Evolutionary conservation across 2,329 filamentous ascomycete species (phyloP).

Genomic region (Colletotrichum salicis): DNA sequence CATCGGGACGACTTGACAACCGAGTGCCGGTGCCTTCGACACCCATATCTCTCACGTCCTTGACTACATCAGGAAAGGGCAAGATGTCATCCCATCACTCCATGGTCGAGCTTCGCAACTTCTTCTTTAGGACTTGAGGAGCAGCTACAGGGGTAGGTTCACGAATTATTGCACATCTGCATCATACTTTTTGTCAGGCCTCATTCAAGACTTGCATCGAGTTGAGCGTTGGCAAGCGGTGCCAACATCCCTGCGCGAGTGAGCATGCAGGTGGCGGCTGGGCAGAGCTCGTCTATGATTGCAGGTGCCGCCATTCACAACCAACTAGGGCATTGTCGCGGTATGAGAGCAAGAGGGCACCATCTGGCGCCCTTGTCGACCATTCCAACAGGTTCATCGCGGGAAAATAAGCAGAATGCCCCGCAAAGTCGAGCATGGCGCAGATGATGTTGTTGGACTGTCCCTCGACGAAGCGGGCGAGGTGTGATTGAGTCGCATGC

Average conservation of each 20-base stretch:
- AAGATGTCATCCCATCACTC: slow-evolving; percentile 25
- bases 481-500: slow-evolving; percentile 36
- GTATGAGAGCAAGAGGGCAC: slow-evolving; percentile 23
- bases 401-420: slow-evolving; percentile 7
- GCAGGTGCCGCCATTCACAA: slow-evolving; percentile 11
- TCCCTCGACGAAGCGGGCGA: slow-evolving; percentile 10
- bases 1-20: not conserved
- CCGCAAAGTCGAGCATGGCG: not conserved
- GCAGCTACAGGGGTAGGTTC: slow-evolving; percentile 8
- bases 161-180: not conserved
- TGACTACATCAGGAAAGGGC: slow-evolving; percentile 7
- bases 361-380: slow-evolving; percentile 23
- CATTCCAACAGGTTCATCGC: not conserved
- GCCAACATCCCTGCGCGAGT: slow-evolving; percentile 12
- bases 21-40: not conserved
- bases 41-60: not conserved
- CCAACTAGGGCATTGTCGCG: slow-evolving; percentile 19
- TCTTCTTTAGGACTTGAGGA: slow-evolving; percentile 12
- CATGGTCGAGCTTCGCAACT: not conserved
- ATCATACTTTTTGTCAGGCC: not conserved
- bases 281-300: slow-evolving; percentile 1
- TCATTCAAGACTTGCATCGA: not conserved
- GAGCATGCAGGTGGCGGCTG: slow-evolving; percentile 18
- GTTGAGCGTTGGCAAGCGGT: slow-evolving; percentile 1
- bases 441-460: slow-evolving; percentile 8